Percentiles rank a stretch among this genome's conserved stretches.
These are phyloP conservation scores for Plantago major DNA, from an alignment of 257 asterid species.

Conservation along the genomic window DNA sequence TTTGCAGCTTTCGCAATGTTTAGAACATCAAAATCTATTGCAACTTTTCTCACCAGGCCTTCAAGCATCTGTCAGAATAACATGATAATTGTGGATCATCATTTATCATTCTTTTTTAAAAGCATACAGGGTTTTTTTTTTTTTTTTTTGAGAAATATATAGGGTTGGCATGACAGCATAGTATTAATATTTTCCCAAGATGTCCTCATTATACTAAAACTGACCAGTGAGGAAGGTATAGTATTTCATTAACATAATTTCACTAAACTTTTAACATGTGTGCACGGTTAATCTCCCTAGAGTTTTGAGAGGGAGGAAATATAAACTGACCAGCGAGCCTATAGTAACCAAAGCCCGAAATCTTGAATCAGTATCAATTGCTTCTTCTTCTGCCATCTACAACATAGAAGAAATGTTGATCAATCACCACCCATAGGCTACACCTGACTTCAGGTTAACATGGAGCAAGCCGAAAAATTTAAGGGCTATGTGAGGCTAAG, in stretches of 20 bases:
- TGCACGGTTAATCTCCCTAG: too few relatives aligned
- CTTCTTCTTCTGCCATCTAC: slow-evolving; percentile 88
- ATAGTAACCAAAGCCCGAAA: slow-evolving; percentile 92
- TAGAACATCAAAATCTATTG: slow-evolving; percentile 82
- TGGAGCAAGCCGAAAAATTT: neutral
- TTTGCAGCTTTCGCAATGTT: slow-evolving; percentile 74
- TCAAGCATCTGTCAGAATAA: slow-evolving; percentile 64
- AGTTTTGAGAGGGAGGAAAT: too few relatives aligned
- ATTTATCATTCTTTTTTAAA: neutral
- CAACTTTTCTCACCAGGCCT: slow-evolving; percentile 70
- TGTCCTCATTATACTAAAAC: too few relatives aligned
- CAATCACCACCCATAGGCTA: slow-evolving; percentile 7
- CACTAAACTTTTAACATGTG: too few relatives aligned
- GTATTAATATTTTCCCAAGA: too few relatives aligned
- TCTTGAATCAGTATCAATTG: slow-evolving; percentile 60
- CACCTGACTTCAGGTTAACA: slow-evolving; percentile 5
- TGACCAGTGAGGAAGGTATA: too few relatives aligned
- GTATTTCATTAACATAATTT: too few relatives aligned
- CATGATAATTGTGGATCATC: neutral
- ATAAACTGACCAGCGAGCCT: slow-evolving; percentile 76
- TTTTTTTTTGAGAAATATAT: neutral
- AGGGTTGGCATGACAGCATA: too few relatives aligned
- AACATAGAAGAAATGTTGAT: slow-evolving; percentile 8
- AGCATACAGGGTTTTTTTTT: too few relatives aligned
- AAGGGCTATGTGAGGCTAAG: neutral